Evolutionary conservation across 2,329 filamentous ascomycete species (phyloP).

Genomic region (Ambrosiella beaveri): DNA sequence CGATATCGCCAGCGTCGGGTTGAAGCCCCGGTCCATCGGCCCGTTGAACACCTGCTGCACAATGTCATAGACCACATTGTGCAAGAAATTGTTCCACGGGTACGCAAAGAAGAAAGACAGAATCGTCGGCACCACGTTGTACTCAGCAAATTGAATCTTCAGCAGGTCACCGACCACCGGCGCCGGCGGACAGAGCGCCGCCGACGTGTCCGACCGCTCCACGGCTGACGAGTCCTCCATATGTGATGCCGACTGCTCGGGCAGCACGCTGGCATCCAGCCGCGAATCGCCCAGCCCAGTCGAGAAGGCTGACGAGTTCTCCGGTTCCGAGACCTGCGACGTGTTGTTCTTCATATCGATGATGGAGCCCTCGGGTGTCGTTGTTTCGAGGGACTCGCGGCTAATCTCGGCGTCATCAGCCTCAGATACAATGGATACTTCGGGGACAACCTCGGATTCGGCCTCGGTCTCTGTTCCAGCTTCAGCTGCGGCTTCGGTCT

Average conservation of each 20-base stretch:
- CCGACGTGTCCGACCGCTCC: neutral
- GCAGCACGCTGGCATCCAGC: conserved; percentile 1
- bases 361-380: conserved; percentile 8
- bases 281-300: conserved; percentile 10
- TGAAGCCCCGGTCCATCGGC: conserved; percentile 90
- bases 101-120: conserved; percentile 98
- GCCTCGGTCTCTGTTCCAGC: neutral
- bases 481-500: neutral
- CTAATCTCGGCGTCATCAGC: conserved; percentile 11
- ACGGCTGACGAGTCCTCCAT: conserved; percentile 2
- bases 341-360: conserved; percentile 12
- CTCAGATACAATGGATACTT: conserved; percentile 13
- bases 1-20: conserved; percentile 74
- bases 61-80: conserved; percentile 98
- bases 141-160: conserved; percentile 91
- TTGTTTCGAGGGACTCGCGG: conserved; percentile 9
- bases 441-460: conserved; percentile 11
- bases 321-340: conserved; percentile 11
- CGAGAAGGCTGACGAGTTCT: conserved; percentile 13
- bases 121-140: conserved; percentile 88
- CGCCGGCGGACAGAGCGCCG: neutral
- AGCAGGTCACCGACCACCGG: conserved; percentile 83
- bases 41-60: conserved; percentile 99
- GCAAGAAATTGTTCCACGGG: conserved; percentile 98
- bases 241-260: neutral